Evolutionary conservation across 805 yeast genomes (phyloP).

Genomic region (Metschnikowia baotianmanensis): DNA sequence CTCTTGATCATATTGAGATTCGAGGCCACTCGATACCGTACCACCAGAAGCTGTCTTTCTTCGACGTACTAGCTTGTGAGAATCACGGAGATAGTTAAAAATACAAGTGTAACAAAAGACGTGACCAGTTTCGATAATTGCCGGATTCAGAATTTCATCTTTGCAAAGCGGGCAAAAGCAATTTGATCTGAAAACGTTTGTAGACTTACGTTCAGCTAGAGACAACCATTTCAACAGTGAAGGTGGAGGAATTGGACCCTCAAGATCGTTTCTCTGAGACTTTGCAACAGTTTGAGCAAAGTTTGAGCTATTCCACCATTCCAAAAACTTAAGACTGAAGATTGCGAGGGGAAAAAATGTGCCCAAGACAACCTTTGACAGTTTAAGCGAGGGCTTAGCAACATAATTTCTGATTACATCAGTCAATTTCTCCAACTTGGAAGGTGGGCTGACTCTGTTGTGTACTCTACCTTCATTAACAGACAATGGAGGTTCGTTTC

Average conservation of each 20-base stretch:
- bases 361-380: constrained; percentile 36
- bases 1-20: constrained; percentile 15
- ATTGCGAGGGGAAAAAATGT: constrained; percentile 77
- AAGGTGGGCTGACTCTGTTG: constrained; percentile 41
- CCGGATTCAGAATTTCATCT: constrained; percentile 66
- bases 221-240: constrained; percentile 23
- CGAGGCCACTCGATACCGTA: constrained; percentile 19
- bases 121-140: constrained; percentile 86
- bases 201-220: constrained; percentile 17
- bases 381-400: constrained; percentile 30
- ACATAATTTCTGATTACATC: constrained; percentile 22
- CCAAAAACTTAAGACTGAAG: constrained; percentile 76
- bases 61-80: constrained; percentile 32
- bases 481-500: constrained; percentile 27
- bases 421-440: constrained; percentile 35
- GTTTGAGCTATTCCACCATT: constrained; percentile 89
- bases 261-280: constrained; percentile 44
- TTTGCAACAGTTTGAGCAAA: constrained; percentile 58
- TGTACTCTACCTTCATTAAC: constrained; percentile 14
- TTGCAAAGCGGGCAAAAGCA: constrained; percentile 69
- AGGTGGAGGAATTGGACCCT: constrained; percentile 50
- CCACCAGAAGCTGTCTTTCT: constrained; percentile 12
- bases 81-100: constrained; percentile 54
- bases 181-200: constrained; percentile 28
- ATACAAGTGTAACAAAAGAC: constrained; percentile 90